Evolutionary conservation across 306 rosid species (phyloP).

Genomic region (Cucumis cinereus): DNA sequence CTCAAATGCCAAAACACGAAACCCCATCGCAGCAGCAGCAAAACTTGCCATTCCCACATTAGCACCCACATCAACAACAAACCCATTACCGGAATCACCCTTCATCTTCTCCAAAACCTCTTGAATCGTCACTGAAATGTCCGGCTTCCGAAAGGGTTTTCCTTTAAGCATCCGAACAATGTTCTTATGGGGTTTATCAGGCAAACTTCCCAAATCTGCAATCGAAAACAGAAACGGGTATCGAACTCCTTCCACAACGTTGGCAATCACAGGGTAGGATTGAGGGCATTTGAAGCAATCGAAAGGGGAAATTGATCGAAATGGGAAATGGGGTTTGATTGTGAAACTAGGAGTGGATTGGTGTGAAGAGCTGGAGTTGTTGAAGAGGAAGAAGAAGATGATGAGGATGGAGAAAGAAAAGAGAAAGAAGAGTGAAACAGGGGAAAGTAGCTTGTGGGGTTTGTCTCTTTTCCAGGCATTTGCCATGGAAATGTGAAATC

Average conservation of each 20-base stretch:
- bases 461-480: constrained; percentile 86
- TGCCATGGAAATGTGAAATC: constrained; percentile 41
- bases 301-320: constrained; percentile 46
- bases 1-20: constrained; percentile 67
- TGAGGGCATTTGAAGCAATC: constrained; percentile 63
- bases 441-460: constrained; percentile 36
- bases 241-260: constrained; percentile 64
- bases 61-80: constrained; percentile 86
- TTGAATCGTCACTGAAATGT: constrained; percentile 72
- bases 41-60: constrained; percentile 93
- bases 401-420: constrained; percentile 27
- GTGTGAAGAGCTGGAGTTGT: constrained; percentile 17
- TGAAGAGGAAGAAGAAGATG: constrained; percentile 30
- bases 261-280: constrained; percentile 67
- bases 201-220: constrained; percentile 70
- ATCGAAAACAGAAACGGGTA: constrained; percentile 78
- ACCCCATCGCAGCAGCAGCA: constrained; percentile 89
- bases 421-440: constrained; percentile 30
- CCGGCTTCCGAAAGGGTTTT: constrained; percentile 71
- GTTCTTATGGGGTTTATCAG: constrained; percentile 94
- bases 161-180: constrained; percentile 67
- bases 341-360: constrained; percentile 9
- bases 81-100: constrained; percentile 40
- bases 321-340: constrained; percentile 17
- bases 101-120: constrained; percentile 49